These are phyloP conservation scores for Pseudocercospora pini-densiflorae DNA, from an alignment of 2,329 filamentous ascomycete genomes.

Conservation along the genomic window DNA sequence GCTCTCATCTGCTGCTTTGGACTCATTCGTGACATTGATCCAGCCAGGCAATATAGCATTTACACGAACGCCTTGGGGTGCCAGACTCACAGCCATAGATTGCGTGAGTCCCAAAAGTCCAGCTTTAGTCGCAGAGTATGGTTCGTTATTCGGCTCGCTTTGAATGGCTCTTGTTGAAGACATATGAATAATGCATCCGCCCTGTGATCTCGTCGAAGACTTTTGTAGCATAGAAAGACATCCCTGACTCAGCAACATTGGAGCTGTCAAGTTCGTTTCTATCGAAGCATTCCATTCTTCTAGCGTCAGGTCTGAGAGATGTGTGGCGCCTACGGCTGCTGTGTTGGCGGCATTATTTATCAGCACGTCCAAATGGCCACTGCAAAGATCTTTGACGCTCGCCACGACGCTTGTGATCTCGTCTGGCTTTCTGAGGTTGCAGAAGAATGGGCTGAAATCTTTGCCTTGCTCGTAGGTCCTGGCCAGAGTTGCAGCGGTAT, in stretches of 20 bases:
- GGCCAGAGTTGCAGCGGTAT: constrained; percentile 40
- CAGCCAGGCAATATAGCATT: constrained; percentile 58
- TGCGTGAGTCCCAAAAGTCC: constrained; percentile 57
- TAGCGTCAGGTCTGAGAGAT: constrained; percentile 40
- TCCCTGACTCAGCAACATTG: constrained; percentile 35
- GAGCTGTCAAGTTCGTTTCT: constrained; percentile 47
- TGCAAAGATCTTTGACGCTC: constrained; percentile 42
- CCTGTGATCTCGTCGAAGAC: constrained; percentile 19
- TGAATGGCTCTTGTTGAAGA: constrained; percentile 57
- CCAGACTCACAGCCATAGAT: constrained; percentile 53
- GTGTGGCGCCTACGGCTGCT: constrained; percentile 39
- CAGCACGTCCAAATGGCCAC: constrained; percentile 45
- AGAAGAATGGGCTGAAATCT: constrained; percentile 31
- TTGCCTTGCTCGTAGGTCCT: constrained; percentile 19
- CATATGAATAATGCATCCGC: constrained; percentile 50
- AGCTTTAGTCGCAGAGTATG: constrained; percentile 57
- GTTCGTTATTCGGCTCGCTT: constrained; percentile 55
- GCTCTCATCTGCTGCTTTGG: constrained; percentile 47
- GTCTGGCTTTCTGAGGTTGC: constrained; percentile 34
- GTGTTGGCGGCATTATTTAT: constrained; percentile 51
- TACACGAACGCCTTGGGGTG: constrained; percentile 49
- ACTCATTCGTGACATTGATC: constrained; percentile 56
- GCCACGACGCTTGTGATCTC: constrained; percentile 40
- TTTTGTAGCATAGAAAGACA: constrained; percentile 37
- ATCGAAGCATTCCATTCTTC: constrained; percentile 46